Conservation (phyloP, 2,329 filamentous ascomycete genomes). For the Mycosphaerelloides madeirae region DNA sequence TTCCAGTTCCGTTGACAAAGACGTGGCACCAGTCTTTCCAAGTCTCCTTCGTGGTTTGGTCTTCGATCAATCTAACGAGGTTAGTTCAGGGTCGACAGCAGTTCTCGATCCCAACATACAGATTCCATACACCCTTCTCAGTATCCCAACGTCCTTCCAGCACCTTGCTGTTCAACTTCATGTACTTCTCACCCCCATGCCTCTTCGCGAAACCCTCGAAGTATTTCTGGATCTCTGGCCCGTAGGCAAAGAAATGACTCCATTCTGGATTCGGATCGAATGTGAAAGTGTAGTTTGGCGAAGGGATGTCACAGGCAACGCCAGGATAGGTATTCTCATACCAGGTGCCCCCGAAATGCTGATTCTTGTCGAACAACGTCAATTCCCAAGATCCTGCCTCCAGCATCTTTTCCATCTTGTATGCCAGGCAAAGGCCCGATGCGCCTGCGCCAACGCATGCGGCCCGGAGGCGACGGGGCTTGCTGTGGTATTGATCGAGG, state of each 20-base stretch:
- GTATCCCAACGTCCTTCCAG: conserved; percentile 47
- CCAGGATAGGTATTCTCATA: conserved; percentile 16
- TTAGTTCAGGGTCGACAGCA: conserved; percentile 12
- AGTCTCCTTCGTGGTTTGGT: conserved; percentile 30
- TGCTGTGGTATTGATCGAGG: conserved; percentile 13
- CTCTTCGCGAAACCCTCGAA: conserved; percentile 9
- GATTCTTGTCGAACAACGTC: conserved; percentile 11
- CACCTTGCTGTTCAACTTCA: conserved; percentile 48
- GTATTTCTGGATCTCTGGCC: conserved; percentile 33
- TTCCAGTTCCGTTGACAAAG: conserved; percentile 41
- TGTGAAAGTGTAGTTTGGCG: conserved; percentile 27
- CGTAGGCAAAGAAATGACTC: conserved; percentile 10
- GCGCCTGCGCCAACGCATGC: conserved; percentile 48
- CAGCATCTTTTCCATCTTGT: conserved; percentile 46
- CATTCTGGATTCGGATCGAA: conserved; percentile 27
- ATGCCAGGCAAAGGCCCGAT: conserved; percentile 45
- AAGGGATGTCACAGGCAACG: conserved; percentile 16
- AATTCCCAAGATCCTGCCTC: conserved; percentile 15
- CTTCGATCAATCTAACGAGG: conserved; percentile 30
- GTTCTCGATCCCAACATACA: conserved; percentile 38
- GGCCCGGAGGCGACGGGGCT: conserved; percentile 2
- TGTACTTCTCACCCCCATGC: conserved; percentile 36
- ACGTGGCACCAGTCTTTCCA: conserved; percentile 40
- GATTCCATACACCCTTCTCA: conserved; percentile 44
- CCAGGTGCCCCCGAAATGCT: conserved; percentile 16